Evolutionary conservation across 1,284 basidiomycete species (phyloP).

Genomic region (Fomitopsis schrenkii): DNA sequence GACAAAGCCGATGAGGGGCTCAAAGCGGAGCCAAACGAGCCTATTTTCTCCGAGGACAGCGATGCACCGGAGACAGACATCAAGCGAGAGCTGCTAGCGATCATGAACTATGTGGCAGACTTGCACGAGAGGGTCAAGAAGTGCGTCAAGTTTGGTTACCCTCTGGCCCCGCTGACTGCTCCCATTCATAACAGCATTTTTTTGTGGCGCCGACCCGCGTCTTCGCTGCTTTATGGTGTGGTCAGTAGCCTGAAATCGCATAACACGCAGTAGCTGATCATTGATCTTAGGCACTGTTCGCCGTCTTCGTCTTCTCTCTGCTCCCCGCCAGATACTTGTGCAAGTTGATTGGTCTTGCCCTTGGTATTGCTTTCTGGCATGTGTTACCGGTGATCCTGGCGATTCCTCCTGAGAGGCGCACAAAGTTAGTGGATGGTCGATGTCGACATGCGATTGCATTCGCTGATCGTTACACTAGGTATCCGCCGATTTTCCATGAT

Average conservation of each 20-base stretch:
- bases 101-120: slow-evolving; percentile 49
- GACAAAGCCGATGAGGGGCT: slow-evolving; percentile 24
- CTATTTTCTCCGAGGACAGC: neutral
- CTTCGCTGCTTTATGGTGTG: slow-evolving; percentile 43
- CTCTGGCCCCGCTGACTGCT: neutral
- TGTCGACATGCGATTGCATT: no score
- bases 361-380: slow-evolving; percentile 62
- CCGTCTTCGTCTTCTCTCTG: slow-evolving; percentile 37
- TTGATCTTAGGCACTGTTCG: slow-evolving; percentile 28
- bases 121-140: slow-evolving; percentile 65
- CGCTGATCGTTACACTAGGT: slow-evolving; percentile 8
- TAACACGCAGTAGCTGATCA: slow-evolving; percentile 1
- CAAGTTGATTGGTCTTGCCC: slow-evolving; percentile 41
- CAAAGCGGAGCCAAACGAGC: neutral
- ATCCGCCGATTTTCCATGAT: slow-evolving; percentile 45
- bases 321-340: slow-evolving; percentile 47
- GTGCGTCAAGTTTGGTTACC: slow-evolving; percentile 32
- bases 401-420: slow-evolving; percentile 41
- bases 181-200: slow-evolving; percentile 43
- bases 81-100: slow-evolving; percentile 37
- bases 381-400: slow-evolving; percentile 51
- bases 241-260: slow-evolving; percentile 30
- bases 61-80: slow-evolving; percentile 33
- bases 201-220: slow-evolving; percentile 53
- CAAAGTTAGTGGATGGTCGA: slow-evolving; percentile 33